Base-by-base conservation (phyloP, 352 stramenopile species). In the Phytophthora pini region DNA sequence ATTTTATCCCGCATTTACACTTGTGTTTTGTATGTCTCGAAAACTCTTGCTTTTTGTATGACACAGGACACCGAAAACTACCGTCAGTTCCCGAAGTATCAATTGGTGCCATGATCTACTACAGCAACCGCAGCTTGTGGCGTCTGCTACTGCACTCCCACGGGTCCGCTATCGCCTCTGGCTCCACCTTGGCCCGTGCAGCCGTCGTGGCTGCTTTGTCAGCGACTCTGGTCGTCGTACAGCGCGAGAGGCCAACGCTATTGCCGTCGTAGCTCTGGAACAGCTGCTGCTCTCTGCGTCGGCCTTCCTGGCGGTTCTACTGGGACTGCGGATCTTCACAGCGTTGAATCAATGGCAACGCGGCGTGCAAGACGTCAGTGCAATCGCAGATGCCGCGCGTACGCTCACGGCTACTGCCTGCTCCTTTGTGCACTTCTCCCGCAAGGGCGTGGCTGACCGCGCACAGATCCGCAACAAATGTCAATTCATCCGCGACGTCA, bases 401-500 rank as follows among this genome's bases (percentile, higher is more conserved):
- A 74, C 64, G 3, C 59, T 87, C 9, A 74, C 74, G 5, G 46
- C 75, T 44, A 73, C 71, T 4, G 68, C 72, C 22, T 85, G 76
- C 50, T 61, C 73, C n/a, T 82, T 82, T 50, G 64, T 80, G 53
- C 76, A 77, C 49, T 82, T 84, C 45, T 79, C 71, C 0, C 74
- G 74, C 53, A 77, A 79, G 27, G 57, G 52, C 10, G 54, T 65
- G 26, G 70, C 66, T 32, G 70, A 80, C 36, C 53, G 55, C 57
- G 49, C 57, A 11, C 68, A 80, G 56, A 74, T 74, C 49, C 65
- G 62, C 38, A 76, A 68, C 60, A 86, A 86, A 55, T 76, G 68
- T n/a, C 69, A 83, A 50, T 80, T 87, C 39, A 70, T 90, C 46
- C 65, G 68, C 20, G 77, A 88, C 58, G 64, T 90, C 13, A 85